Evolutionary conservation across 768 basidiomycete genomes (phyloP), one percentile per base, ranked within the genome.

Genomic region (Lyophyllum decastes): DNA sequence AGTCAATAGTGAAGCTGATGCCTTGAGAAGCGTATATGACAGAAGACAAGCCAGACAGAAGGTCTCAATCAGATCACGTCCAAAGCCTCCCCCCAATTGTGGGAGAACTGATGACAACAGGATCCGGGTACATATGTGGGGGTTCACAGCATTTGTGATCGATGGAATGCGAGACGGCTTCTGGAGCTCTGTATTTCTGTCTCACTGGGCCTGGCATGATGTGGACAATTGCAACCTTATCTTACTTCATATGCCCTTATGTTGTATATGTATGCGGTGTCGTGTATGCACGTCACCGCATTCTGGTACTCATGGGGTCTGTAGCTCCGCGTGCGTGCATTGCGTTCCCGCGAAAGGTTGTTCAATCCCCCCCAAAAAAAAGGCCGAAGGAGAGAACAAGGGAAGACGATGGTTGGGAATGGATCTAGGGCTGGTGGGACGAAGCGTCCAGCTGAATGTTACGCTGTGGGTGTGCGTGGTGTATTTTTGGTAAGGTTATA

Each of bases 291-390:
- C n/a, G n/a, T n/a, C n/a, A n/a, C n/a, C n/a, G n/a, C n/a, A n/a
- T n/a, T n/a, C n/a, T n/a, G n/a, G n/a, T n/a, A n/a, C n/a, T n/a
- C n/a, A n/a, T n/a, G n/a, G n/a, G n/a, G n/a, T n/a, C n/a, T n/a
- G n/a, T n/a, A n/a, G n/a, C n/a, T n/a, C n/a, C n/a, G n/a, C n/a
- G n/a, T n/a, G n/a, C n/a, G n/a, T n/a, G n/a, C n/a, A 19, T 9
- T 26, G 8, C 10, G 17, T 48, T 53, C 59, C 55, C 51, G 59
- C 55, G 59, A 60, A 50, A n/a, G 51, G 52, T 52, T 33, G 27
- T 49, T n/a, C 12, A 2, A 48, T 4, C 11, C 17, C 4, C 26
- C 26, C 26, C n/a, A n/a, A n/a, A 25, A 16, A 26, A 47, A 45
- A 45, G 44, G 30, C 30, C n/a, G 44, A 41, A 19, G 17, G 12